These are phyloP conservation scores for Trematosphaeria pertusa DNA, from an alignment of 2,329 filamentous ascomycete genomes.

Conservation along the genomic window DNA sequence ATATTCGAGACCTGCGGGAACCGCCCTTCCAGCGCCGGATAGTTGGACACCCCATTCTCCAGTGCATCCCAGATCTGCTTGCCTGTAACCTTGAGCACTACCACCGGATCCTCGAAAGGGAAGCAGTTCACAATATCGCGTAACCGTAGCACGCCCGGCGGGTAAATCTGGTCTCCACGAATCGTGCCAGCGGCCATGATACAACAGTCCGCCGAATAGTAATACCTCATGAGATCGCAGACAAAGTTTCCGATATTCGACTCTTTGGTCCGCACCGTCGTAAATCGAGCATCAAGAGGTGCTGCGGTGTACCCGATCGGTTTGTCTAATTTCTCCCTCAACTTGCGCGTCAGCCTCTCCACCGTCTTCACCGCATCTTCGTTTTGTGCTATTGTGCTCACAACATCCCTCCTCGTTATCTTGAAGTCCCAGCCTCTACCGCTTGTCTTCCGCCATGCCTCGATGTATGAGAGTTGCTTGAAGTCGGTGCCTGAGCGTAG, in stretches of 20 bases:
- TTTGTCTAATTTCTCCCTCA: conserved; percentile 80
- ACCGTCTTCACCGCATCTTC: conserved; percentile 67
- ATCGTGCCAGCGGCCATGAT: conserved; percentile 88
- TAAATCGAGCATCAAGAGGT: conserved; percentile 85
- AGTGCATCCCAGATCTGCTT: conserved; percentile 78
- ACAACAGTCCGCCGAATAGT: conserved; percentile 81
- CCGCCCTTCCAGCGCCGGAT: conserved; percentile 81
- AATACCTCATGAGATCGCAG: conserved; percentile 86
- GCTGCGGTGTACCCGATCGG: conserved; percentile 80
- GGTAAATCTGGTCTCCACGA: conserved; percentile 86
- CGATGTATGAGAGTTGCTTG: conserved; percentile 88
- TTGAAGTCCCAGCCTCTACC: conserved; percentile 75
- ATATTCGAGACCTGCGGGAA: conserved; percentile 92
- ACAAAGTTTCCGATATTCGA: conserved; percentile 91
- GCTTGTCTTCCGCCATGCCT: conserved; percentile 67
- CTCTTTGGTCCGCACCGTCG: conserved; percentile 77
- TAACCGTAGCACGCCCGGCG: conserved; percentile 76
- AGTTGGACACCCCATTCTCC: conserved; percentile 81
- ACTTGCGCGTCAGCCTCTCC: conserved; percentile 71
- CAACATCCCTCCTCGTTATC: conserved; percentile 76
- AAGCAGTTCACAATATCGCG: conserved; percentile 90
- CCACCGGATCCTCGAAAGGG: conserved; percentile 89
- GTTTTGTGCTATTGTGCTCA: conserved; percentile 72
- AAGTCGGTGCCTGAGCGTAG: conserved; percentile 91
- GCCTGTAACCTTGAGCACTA: conserved; percentile 76